Conservation (phyloP, 371 early-diverging fungal genomes). For the Mortierella sp. region DNA sequence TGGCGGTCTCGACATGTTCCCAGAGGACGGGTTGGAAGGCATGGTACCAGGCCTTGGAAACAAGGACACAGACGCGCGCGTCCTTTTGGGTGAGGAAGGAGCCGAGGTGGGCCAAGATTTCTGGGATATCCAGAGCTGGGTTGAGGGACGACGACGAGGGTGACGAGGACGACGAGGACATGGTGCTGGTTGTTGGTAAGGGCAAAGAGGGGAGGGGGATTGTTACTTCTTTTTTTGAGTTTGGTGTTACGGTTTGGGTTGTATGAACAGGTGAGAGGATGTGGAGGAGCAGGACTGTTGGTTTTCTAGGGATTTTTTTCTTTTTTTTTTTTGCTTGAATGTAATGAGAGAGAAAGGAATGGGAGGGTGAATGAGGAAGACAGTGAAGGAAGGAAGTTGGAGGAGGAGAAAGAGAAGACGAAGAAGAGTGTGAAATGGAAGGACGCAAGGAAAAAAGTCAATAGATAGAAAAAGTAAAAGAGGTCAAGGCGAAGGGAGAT, state of each 20-base stretch:
- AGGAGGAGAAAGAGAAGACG: neutral
- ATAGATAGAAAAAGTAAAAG: no score
- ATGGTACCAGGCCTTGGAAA: conserved; percentile 30
- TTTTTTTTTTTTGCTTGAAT: neutral
- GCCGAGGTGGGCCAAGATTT: conserved; percentile 28
- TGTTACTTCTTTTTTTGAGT: neutral
- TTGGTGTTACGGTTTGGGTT: conserved; percentile 3
- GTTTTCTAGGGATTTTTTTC: neutral
- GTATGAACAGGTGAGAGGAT: neutral
- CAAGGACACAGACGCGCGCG: conserved; percentile 32
- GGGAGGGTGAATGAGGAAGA: neutral
- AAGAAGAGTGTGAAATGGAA: neutral
- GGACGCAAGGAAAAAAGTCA: neutral
- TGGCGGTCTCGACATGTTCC: conserved; percentile 37
- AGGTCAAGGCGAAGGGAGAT: neutral
- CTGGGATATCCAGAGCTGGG: conserved; percentile 33
- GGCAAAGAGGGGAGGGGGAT: neutral
- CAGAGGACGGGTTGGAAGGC: conserved; percentile 35
- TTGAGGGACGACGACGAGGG: neutral
- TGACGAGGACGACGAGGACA: neutral
- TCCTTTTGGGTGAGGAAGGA: conserved; percentile 26
- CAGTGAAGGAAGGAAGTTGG: neutral
- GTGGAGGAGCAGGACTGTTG: conserved; percentile 11
- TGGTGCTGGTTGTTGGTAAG: neutral
- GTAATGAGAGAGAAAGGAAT: neutral